These are phyloP conservation scores for Penicillium rolfsii DNA, from an alignment of 2,329 filamentous ascomycete species.

Conservation along the genomic window DNA sequence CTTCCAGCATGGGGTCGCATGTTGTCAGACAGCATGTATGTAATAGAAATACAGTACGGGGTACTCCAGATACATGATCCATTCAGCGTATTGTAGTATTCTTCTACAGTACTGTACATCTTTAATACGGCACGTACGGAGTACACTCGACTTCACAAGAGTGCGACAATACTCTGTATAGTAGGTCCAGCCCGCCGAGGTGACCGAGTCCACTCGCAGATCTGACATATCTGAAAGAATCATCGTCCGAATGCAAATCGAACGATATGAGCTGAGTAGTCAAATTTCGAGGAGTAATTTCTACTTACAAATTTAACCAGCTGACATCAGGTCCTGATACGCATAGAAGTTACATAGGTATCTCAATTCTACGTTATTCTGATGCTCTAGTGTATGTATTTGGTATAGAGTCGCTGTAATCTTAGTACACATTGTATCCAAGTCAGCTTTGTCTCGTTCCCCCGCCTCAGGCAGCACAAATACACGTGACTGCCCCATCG, in stretches of 20 bases:
- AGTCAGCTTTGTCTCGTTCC: background rate
- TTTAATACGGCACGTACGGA: too few species aligned
- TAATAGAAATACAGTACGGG: background rate
- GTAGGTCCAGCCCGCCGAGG: constrained; percentile 1
- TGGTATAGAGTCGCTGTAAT: background rate
- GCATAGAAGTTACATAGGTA: too few species aligned
- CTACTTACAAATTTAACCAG: background rate
- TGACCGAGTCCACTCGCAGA: constrained; percentile 4
- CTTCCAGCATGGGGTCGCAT: background rate
- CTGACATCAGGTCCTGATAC: background rate
- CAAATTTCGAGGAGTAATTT: background rate
- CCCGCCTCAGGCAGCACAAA: constrained; percentile 14
- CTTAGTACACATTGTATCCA: background rate
- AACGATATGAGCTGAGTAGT: background rate
- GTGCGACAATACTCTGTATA: constrained; percentile 5
- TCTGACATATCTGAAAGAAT: constrained; percentile 8
- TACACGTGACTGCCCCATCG: constrained; percentile 39
- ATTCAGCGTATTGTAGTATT: background rate
- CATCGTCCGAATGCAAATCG: background rate
- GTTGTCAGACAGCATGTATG: background rate
- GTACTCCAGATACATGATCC: background rate
- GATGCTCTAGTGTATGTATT: background rate
- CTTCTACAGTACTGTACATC: background rate
- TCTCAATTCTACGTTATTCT: background rate
- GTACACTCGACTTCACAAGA: constrained; percentile 6